These are phyloP conservation scores for Anthostomella pinea DNA, from an alignment of 2,329 filamentous ascomycete species.

Conservation along the genomic window DNA sequence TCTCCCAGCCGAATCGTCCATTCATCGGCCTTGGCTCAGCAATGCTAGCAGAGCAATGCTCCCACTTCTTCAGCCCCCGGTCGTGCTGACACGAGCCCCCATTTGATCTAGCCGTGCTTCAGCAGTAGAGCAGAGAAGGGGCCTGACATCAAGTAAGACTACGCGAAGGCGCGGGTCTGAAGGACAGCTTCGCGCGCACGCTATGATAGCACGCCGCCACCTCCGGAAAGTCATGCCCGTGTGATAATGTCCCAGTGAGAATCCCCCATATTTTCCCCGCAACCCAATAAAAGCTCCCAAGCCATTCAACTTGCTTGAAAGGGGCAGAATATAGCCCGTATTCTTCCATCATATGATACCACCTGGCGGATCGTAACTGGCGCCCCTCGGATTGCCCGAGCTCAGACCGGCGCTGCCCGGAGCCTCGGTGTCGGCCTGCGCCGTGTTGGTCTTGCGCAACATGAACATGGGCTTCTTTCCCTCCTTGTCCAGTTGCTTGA, in stretches of 20 bases:
- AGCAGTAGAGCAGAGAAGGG: too few species aligned
- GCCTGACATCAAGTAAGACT: conserved; percentile 12
- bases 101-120: too few species aligned
- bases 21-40: too few species aligned
- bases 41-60: too few species aligned
- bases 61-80: too few species aligned
- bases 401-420: conserved; percentile 54
- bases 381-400: conserved; percentile 40
- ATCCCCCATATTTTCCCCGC: too few species aligned
- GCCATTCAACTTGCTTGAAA: too few species aligned
- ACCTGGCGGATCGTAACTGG: conserved; percentile 55
- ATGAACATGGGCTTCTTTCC: conserved; percentile 99
- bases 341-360: conserved; percentile 50
- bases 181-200: conserved; percentile 16
- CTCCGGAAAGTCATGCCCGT: conserved; percentile 4
- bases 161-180: conserved; percentile 6
- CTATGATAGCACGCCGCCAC: conserved; percentile 18
- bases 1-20: too few species aligned
- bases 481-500: conserved; percentile 96
- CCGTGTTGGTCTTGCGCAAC: conserved; percentile 68
- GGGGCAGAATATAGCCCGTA: too few species aligned
- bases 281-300: too few species aligned
- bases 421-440: conserved; percentile 47
- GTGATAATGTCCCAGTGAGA: too few species aligned
- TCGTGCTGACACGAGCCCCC: too few species aligned